Evolutionary conservation across 805 yeast species (phyloP), one percentile per base, ranked within the genome.

Genomic region (Diddensiella santjacobensis): DNA sequence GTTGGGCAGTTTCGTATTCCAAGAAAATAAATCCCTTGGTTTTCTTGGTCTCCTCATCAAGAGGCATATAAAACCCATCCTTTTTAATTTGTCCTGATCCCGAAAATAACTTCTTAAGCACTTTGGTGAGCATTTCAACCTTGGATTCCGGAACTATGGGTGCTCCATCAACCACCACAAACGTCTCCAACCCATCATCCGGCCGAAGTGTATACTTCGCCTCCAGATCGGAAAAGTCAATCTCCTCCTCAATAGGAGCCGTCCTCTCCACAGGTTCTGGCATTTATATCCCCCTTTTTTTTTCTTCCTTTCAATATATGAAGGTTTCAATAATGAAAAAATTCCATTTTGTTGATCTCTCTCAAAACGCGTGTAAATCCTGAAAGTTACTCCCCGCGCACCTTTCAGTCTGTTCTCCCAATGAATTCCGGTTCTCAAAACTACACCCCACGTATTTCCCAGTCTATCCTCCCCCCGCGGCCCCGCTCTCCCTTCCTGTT

Each of bases 71-170:
- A 64, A 93, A 77, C 47, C 88, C 91, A 42, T 78, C 80, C 38
- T 61, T 68, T 40, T 58, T 62, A 48, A 93, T 81, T 55, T 80
- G 81, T 45, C 96, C 98, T 40, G 80, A 89, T 55, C 79, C 77
- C 42, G 80, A 71, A 63, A 93, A 83, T 46, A 88, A 75, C 71
- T 90, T 91, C 58, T 77, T 79, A 62, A 93, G 77, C 40, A 95
- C 97, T 67, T 87, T 90, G 58, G 82, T 78, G 64, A 93, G 77
- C 50, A 86, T 80, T 48, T 88, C 86, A 44, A 82, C 86, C 70
- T 93, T 93, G 45, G 87, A 67, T 64, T 84, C 95, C 50, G 97
- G 96, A 22, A 96, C 96, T 53, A 88, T 74, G 57, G 99, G 99
- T 8, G 96, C 90, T 42, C 99, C 99, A 65, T 89, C 97, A 44